Conservation (phyloP, 2,329 filamentous ascomycete genomes). For the Fusarium pilosicola region DNA sequence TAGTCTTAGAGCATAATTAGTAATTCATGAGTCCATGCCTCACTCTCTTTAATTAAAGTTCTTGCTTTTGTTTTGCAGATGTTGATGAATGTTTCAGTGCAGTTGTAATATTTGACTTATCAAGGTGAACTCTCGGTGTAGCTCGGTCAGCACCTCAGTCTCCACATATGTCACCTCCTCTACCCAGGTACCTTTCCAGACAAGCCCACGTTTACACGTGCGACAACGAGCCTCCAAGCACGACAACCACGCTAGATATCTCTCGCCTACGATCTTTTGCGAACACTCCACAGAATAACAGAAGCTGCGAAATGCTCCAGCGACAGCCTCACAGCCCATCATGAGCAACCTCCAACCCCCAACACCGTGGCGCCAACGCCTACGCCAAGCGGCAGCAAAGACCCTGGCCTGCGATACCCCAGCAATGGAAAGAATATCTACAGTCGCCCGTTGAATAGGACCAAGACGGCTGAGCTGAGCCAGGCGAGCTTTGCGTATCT, state of each 20-base stretch:
- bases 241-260: background rate
- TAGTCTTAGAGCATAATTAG: background rate
- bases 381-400: constrained; percentile 50
- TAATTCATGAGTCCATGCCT: background rate
- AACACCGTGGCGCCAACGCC: constrained; percentile 52
- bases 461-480: constrained; percentile 87
- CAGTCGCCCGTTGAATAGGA: constrained; percentile 91
- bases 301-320: constrained; percentile 33
- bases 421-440: constrained; percentile 98
- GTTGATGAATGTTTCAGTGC: background rate
- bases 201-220: constrained; percentile 38
- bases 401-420: constrained; percentile 81
- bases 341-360: constrained; percentile 63
- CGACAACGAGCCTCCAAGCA: constrained; percentile 16
- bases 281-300: rapidly evolving
- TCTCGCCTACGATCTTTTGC: background rate
- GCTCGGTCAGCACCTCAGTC: constrained; percentile 38
- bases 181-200: constrained; percentile 10
- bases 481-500: constrained; percentile 95
- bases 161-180: constrained; percentile 35
- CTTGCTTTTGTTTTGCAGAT: background rate
- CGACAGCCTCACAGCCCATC: constrained; percentile 29
- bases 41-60: background rate
- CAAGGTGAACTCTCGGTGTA: constrained; percentile 36
- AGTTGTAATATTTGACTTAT: background rate